These are phyloP conservation scores for Rhizophora apiculata DNA, from an alignment of 345 rosid species.

Conservation along the genomic window DNA sequence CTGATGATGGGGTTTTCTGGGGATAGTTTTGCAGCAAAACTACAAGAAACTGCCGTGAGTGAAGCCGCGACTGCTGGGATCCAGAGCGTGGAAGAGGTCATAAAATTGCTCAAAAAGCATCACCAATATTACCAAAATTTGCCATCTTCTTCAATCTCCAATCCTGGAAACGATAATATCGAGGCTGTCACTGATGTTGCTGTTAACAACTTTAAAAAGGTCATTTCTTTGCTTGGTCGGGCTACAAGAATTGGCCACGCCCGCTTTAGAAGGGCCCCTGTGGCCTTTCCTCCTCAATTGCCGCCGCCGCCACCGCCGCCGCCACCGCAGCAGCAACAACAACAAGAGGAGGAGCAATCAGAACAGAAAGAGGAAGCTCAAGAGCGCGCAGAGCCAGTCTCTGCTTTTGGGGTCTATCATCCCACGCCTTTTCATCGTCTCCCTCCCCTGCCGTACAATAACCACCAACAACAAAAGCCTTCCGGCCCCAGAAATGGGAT, in stretches of 20 bases:
- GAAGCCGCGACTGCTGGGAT: conserved; percentile 84
- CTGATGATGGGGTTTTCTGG: conserved; percentile 50
- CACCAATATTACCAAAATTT: conserved; percentile 14
- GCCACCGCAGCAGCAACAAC: conserved; percentile 6
- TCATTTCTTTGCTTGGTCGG: conserved; percentile 63
- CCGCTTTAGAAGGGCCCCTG: conserved; percentile 69
- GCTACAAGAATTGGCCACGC: conserved; percentile 82
- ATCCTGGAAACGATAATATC: conserved; percentile 36
- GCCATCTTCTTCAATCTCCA: conserved; percentile 16
- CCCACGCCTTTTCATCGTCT: conserved; percentile 65
- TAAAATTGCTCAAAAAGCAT: conserved; percentile 40
- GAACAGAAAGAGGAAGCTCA: conserved; percentile 19
- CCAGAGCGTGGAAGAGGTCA: conserved; percentile 73
- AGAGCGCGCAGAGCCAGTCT: conserved; percentile 33
- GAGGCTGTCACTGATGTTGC: conserved; percentile 63
- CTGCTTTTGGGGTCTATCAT: conserved; percentile 73
- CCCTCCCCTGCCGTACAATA: conserved; percentile 70
- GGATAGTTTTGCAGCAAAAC: conserved; percentile 32
- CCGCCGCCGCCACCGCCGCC: conserved; percentile 15
- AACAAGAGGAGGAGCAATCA: conserved; percentile 1
- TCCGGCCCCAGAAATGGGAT: conserved; percentile 22
- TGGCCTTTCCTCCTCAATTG: background rate
- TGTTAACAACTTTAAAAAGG: conserved; percentile 66
- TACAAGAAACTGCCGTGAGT: conserved; percentile 55
- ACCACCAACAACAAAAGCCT: conserved; percentile 24